Evolutionary conservation across 805 yeast species (phyloP).

Genomic region (Wickerhamomyces rabaulensis): DNA sequence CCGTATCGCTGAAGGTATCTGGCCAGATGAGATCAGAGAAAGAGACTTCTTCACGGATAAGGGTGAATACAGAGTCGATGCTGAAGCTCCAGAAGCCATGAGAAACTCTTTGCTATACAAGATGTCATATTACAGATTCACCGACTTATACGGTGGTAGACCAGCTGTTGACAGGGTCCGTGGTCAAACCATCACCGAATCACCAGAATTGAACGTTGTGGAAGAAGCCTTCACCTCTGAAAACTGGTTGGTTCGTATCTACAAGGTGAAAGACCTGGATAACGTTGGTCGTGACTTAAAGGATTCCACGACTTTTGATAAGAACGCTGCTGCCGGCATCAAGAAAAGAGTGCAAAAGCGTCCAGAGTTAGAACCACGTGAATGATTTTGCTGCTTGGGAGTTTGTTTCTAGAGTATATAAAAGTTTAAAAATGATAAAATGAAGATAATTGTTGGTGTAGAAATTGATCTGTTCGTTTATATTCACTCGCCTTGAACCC

Average conservation of each 20-base stretch:
- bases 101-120: constrained; percentile 88
- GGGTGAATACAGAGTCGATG: constrained; percentile 89
- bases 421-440: background rate
- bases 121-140: constrained; percentile 84
- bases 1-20: constrained; percentile 95
- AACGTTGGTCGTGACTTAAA: constrained; percentile 75
- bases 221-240: constrained; percentile 95
- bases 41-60: constrained; percentile 73
- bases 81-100: constrained; percentile 79
- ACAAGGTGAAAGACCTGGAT: constrained; percentile 86
- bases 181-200: constrained; percentile 63
- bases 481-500: background rate
- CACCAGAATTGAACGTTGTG: constrained; percentile 60
- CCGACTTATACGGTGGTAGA: constrained; percentile 56
- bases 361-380: constrained; percentile 45
- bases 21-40: constrained; percentile 98
- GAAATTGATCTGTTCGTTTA: no score
- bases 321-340: constrained; percentile 25
- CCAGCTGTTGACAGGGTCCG: constrained; percentile 83
- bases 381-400: constrained; percentile 4
- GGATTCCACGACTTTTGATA: constrained; percentile 51
- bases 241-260: constrained; percentile 95
- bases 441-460: background rate
- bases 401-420: background rate
- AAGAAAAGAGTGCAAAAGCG: constrained; percentile 42